Conservation (phyloP, 805 yeast species). For the Allodekkera sacchari region DNA sequence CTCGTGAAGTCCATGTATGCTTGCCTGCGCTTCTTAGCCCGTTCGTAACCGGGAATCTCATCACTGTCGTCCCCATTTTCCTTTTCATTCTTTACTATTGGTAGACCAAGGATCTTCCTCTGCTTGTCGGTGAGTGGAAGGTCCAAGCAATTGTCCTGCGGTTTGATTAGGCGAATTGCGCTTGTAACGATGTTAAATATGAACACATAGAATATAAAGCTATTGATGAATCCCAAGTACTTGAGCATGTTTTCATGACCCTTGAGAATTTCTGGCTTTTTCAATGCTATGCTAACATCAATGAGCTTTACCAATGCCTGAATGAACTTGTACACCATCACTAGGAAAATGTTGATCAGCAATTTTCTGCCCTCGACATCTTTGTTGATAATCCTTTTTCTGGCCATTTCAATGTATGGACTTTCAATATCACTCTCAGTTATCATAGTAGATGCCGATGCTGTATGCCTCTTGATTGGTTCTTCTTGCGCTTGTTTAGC, state of each 20-base stretch:
- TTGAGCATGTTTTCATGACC: background rate
- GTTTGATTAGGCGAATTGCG: conserved; percentile 25
- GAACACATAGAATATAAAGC: conserved; percentile 18
- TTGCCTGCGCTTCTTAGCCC: background rate
- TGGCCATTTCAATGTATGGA: conserved; percentile 37
- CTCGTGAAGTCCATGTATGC: background rate
- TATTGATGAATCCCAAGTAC: conserved; percentile 8
- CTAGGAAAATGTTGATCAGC: conserved; percentile 20
- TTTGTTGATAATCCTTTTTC: conserved; percentile 35
- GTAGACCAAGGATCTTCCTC: conserved; percentile 37
- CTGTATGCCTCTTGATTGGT: background rate
- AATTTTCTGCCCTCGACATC: conserved; percentile 29
- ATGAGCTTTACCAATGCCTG: conserved; percentile 16
- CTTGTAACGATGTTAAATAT: conserved; percentile 23
- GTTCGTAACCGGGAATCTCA: background rate
- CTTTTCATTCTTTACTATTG: conserved; percentile 7
- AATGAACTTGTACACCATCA: conserved; percentile 24
- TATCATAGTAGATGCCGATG: background rate
- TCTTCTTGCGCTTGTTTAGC: background rate
- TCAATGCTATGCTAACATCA: conserved; percentile 9
- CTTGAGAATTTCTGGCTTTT: background rate
- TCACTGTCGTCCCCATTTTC: conserved; percentile 4
- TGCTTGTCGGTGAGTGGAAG: conserved; percentile 40
- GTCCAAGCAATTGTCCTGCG: conserved; percentile 43
- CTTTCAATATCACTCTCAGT: conserved; percentile 14